A percentile compares a stretch with the other conserved stretches of the same genome.
phyloP scores from a whole-genome alignment of 441 rosid genomes.

The Erodium texanum region DNA sequence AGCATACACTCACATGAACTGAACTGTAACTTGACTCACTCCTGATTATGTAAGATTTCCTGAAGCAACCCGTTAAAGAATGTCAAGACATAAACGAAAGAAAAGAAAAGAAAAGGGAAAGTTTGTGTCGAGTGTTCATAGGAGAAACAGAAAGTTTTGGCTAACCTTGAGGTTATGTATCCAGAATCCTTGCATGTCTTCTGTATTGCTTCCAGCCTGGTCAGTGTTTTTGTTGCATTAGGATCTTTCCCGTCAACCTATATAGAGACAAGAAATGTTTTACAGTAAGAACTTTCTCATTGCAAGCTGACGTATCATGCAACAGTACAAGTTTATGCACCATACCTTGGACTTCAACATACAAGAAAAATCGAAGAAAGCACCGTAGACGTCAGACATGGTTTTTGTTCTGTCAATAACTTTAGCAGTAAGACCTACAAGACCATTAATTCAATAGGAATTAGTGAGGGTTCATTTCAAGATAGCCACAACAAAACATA shows the following conservation, averaged over 20 bases:
- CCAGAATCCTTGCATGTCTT: slow-evolving; percentile 66
- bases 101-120: neutral
- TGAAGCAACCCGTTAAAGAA: slow-evolving; percentile 16
- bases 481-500: no score
- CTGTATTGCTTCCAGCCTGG: slow-evolving; percentile 56
- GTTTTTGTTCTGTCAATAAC: slow-evolving; percentile 68
- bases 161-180: slow-evolving; percentile 45
- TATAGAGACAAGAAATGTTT: slow-evolving; percentile 14
- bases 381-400: slow-evolving; percentile 87
- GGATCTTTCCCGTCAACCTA: slow-evolving; percentile 78
- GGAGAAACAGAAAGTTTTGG: neutral
- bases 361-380: slow-evolving; percentile 73
- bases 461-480: neutral
- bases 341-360: slow-evolving; percentile 71
- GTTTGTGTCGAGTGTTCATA: neutral
- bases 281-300: no score
- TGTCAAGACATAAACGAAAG: neutral
- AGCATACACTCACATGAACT: slow-evolving; percentile 34
- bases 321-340: neutral
- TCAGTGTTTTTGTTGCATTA: slow-evolving; percentile 48
- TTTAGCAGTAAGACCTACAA: slow-evolving; percentile 83
- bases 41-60: slow-evolving; percentile 45
- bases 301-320: neutral
- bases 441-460: neutral
- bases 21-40: slow-evolving; percentile 24